Percentiles rank a stretch among this genome's conserved stretches.
Conservation (phyloP, 805 yeast genomes). For the Saturnispora bothae region DNA sequence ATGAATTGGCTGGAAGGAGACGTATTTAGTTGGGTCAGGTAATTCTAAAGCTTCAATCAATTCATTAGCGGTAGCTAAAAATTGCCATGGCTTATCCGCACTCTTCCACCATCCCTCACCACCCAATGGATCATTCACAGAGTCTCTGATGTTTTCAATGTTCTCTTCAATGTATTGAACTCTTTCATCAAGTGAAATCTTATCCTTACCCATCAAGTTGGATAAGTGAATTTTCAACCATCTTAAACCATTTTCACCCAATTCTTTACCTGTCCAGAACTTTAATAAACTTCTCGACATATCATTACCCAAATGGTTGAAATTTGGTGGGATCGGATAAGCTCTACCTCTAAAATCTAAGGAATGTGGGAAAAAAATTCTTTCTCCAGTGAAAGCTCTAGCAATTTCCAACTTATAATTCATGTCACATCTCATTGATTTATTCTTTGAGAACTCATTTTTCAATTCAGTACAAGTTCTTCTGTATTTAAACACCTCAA, state of each 20-base stretch:
- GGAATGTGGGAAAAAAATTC: slow-evolving; percentile 70
- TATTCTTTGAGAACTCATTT: slow-evolving; percentile 51
- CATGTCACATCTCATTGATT: slow-evolving; percentile 87
- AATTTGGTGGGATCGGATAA: slow-evolving; percentile 70
- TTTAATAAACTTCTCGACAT: slow-evolving; percentile 59
- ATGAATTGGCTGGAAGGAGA: slow-evolving; percentile 70
- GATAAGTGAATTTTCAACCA: slow-evolving; percentile 75
- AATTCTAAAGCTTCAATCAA: slow-evolving; percentile 48
- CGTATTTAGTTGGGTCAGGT: slow-evolving; percentile 52
- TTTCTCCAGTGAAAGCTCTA: slow-evolving; percentile 77
- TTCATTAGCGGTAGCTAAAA: slow-evolving; percentile 60
- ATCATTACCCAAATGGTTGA: slow-evolving; percentile 74
- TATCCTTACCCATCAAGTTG: slow-evolving; percentile 66
- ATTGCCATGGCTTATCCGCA: slow-evolving; percentile 83
- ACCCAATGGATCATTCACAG: slow-evolving; percentile 53
- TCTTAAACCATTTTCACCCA: slow-evolving; percentile 53
- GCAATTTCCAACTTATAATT: slow-evolving; percentile 94
- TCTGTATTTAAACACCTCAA: slow-evolving; percentile 58
- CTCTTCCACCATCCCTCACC: slow-evolving; percentile 55
- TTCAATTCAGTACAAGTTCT: slow-evolving; percentile 45
- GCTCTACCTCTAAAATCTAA: slow-evolving; percentile 80
- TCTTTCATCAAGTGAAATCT: slow-evolving; percentile 57
- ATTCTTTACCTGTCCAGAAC: slow-evolving; percentile 67
- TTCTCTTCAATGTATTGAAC: slow-evolving; percentile 47
- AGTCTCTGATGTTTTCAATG: slow-evolving; percentile 40